Evolutionary conservation across 495 filamentous ascomycete species (phyloP).

Genomic region (Hypoxylon intermedium): DNA sequence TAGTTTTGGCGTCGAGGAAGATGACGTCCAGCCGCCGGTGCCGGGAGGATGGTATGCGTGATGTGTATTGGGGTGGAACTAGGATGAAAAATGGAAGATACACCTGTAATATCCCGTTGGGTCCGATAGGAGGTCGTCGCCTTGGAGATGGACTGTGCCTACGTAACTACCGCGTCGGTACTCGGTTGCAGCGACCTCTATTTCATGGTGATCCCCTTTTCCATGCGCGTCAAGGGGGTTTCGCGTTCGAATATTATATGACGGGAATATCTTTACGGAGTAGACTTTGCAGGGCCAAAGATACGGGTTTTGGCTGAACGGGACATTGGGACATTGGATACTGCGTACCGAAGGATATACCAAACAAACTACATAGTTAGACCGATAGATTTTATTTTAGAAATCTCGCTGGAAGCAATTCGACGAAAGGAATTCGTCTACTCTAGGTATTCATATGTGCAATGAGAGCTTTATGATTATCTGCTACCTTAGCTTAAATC

Average conservation of each 20-base stretch:
- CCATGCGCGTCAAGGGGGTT: too few relatives aligned
- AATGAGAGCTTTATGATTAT: too few relatives aligned
- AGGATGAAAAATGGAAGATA: background rate
- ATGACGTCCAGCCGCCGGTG: constrained; percentile 19
- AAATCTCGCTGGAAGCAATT: too few relatives aligned
- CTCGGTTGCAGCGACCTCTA: too few relatives aligned
- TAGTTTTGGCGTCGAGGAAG: constrained; percentile 34
- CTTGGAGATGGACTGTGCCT: too few relatives aligned
- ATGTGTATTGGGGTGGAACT: background rate
- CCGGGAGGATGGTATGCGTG: constrained; percentile 18
- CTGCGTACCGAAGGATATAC: background rate
- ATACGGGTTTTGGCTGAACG: background rate
- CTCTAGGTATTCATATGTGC: too few relatives aligned
- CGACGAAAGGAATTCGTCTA: too few relatives aligned
- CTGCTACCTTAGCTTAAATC: too few relatives aligned
- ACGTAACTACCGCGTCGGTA: too few relatives aligned
- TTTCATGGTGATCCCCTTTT: too few relatives aligned
- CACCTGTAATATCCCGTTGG: background rate
- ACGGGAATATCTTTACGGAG: background rate
- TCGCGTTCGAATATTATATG: background rate
- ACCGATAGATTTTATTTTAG: too few relatives aligned
- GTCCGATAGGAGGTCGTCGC: background rate
- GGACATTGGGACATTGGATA: background rate
- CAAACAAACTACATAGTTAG: too few relatives aligned
- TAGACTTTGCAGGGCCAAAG: background rate